Evolutionary conservation across 805 yeast species (phyloP), one percentile per base, ranked within the genome.

Genomic region (Candida silvatica): DNA sequence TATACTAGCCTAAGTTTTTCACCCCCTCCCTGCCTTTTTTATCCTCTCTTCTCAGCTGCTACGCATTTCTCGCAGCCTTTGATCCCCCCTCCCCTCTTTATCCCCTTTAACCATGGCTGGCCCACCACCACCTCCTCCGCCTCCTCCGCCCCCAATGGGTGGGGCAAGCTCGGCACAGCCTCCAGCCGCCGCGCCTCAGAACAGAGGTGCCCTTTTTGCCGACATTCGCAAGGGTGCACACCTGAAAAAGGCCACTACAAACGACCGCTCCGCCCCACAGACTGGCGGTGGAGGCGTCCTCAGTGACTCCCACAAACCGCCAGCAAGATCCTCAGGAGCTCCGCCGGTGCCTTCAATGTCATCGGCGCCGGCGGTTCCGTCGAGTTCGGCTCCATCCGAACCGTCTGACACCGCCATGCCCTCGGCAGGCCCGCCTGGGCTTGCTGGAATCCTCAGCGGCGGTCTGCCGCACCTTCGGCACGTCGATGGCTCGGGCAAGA

Each of bases 381-480:
- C 56, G 2, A 47, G 48, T 15, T 55, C 59, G n/a, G 25, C 50
- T 3, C 19, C 34, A 29, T 19, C 38, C 36, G 14, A 25, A n/a
- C 26, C 43, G n/a, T 29, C 25, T 23, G 17, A 19, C 16, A 20
- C 41, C 11, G 44, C 48, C 5, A 47, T 57, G 7, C 59, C 66
- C 12, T 37, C 46, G 17, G 56, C 56, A 7, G 24, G 24, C 7
- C 24, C 24, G 7, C 78, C 79, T 3, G 74, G 64, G 48, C 58
- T 79, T 44, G 85, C 82, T 14, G 80, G 77, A 34, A 65, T 80
- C 12, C 77, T 80, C 57, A 86, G 92, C 3, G 84, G 80, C 5
- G 94, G 94, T 1, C 67, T 84, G 56, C 92, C 94, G 6, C 80
- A 80, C 48, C 63, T 83, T 41, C 74, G 71, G 38, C 71, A 70